Percentiles rank a stretch among this genome's conserved stretches.
These are phyloP conservation scores for Plantago ovata DNA, from an alignment of 257 asterid species.

Conservation along the genomic window DNA sequence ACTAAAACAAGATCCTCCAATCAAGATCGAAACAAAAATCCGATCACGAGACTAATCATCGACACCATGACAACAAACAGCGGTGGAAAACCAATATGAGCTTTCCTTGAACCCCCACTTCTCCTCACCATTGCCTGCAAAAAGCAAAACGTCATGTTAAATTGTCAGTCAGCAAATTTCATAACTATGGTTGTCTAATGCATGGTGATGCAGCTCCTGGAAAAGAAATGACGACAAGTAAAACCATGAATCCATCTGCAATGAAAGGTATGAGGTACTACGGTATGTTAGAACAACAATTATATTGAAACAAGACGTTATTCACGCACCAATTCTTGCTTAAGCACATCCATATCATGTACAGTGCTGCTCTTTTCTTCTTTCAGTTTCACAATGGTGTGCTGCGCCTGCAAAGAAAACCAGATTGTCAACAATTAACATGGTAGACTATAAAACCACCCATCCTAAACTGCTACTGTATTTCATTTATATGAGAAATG, in stretches of 20 bases:
- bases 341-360: constrained; percentile 32
- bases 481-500: not conserved
- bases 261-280: not conserved
- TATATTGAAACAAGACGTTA: not conserved
- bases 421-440: constrained; percentile 6
- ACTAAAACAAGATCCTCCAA: not conserved
- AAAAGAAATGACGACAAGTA: too few species aligned
- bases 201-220: too few species aligned
- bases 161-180: not conserved
- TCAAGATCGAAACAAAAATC: constrained; percentile 26
- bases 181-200: too few species aligned
- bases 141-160: not conserved
- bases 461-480: not conserved
- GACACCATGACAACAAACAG: constrained; percentile 39
- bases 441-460: not conserved
- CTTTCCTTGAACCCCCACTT: constrained; percentile 22
- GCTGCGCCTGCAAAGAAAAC: constrained; percentile 32
- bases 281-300: not conserved
- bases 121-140: constrained; percentile 32
- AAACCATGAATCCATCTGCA: too few species aligned
- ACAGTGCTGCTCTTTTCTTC: constrained; percentile 29
- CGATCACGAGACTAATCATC: constrained; percentile 33
- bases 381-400: constrained; percentile 31
- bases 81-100: constrained; percentile 41
- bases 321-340: constrained; percentile 37